Evolutionary conservation across 805 yeast species (phyloP).

Genomic region (Isabelozyma heimii): DNA sequence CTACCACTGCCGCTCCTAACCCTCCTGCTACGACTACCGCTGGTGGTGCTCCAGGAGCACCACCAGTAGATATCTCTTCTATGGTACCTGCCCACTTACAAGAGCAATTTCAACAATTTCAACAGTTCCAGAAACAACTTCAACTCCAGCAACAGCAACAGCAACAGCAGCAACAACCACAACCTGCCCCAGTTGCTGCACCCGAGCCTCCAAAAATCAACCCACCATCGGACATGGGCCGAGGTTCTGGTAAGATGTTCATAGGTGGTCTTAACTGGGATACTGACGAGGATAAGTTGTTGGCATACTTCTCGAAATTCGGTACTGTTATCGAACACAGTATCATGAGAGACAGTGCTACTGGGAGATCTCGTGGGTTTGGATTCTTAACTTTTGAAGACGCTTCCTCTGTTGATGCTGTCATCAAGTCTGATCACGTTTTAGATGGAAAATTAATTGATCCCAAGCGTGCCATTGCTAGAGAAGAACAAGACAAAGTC

Average conservation of each 20-base stretch:
- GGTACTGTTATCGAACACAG: slow-evolving; percentile 88
- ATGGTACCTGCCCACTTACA: slow-evolving; percentile 6
- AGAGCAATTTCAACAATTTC: slow-evolving; percentile 9
- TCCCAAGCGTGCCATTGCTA: slow-evolving; percentile 96
- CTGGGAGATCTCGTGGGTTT: slow-evolving; percentile 92
- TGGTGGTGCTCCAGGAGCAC: slow-evolving; percentile 7
- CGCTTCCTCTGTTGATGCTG: slow-evolving; percentile 81
- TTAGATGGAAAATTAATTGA: slow-evolving; percentile 95
- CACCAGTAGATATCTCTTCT: slow-evolving; percentile 5
- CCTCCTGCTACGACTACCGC: slow-evolving; percentile 7
- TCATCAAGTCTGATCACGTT: slow-evolving; percentile 80
- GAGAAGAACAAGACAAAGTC: slow-evolving; percentile 94
- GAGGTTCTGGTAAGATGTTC: slow-evolving; percentile 86
- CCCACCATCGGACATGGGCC: slow-evolving; percentile 33
- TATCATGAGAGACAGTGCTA: slow-evolving; percentile 85
- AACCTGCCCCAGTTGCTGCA: slow-evolving; percentile 10
- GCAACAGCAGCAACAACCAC: slow-evolving; percentile 19
- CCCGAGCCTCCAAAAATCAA: slow-evolving; percentile 14
- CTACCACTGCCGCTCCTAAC: slow-evolving; percentile 6
- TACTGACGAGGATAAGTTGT: slow-evolving; percentile 84
- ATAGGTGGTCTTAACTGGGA: slow-evolving; percentile 98
- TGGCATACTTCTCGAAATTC: slow-evolving; percentile 77
- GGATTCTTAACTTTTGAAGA: slow-evolving; percentile 88
- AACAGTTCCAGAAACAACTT: slow-evolving; percentile 6
- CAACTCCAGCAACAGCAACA: slow-evolving; percentile 3